Evolutionary conservation across 2,329 filamentous ascomycete genomes (phyloP), one percentile per base, ranked within the genome.

Genomic region (Aspergillus pseudoterreus): DNA sequence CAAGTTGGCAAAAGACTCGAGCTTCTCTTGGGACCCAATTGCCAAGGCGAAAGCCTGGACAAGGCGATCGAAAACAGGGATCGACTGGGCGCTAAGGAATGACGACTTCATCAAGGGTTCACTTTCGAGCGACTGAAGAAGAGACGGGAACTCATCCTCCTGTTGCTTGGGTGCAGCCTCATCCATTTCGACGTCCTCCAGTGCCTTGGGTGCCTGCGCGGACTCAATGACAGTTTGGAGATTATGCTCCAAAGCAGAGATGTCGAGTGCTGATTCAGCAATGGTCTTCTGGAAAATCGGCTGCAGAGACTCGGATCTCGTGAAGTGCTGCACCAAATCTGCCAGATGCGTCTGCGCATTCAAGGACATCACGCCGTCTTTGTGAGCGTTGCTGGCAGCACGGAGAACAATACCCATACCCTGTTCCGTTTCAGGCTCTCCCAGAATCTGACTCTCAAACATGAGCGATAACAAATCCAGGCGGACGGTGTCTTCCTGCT

Each of bases 221-320:
- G 81, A 80, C 38, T 86, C 81, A 54, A 92, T 82, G 9, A 84
- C 82, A 8, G 86, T 82, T 50, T 89, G 85, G 17, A 95, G 77
- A 59, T 83, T 86, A 72, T 89, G 80, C 71, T 94, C 88, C 15
- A 94, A 73, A 44, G 84, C 81, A 54, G 90, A 83, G 42, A 94
- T 81, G 62, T 94, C 86, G 53, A 90, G 79, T 11, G 85, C 81
- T 6, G 83, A 80, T 38, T 86, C 82, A 33, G 83, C 76, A 35
- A 92, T 80, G 4, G 85, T 81, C n/a, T 78, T 78, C 54, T 84
- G 79, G 51, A 94, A 82, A n/a, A 85, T 75, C 22, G 81, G 77
- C 11, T 84, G 84, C 19, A 82, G 74, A 36, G 78, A 77, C 27
- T 80, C 81, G 8, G 79, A 76, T 36, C 85, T 83, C 4, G 82